phyloP scores from a whole-genome alignment of 331 rosid species.

The Prunus yedoensis region DNA sequence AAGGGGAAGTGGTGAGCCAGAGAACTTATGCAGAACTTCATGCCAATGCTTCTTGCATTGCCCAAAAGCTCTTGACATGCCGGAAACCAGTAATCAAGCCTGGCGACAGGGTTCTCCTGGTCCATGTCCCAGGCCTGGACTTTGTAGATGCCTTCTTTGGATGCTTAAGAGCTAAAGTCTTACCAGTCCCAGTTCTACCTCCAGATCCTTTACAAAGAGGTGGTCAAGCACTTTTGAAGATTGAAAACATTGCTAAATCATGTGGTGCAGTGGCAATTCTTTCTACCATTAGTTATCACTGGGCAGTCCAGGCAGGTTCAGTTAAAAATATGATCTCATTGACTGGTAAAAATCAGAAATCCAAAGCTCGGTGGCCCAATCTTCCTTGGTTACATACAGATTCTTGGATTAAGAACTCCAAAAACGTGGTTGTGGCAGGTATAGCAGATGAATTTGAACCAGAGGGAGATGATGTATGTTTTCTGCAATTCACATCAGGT shows the following conservation, averaged over 20 bases:
- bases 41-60: conserved; percentile 69
- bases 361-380: conserved; percentile 72
- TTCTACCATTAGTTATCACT: conserved; percentile 71
- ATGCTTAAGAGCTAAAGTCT: conserved; percentile 67
- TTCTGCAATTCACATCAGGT: conserved; percentile 89
- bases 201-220: conserved; percentile 89
- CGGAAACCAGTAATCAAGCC: conserved; percentile 73
- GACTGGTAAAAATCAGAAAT: conserved; percentile 45
- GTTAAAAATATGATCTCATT: conserved; percentile 61
- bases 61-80: conserved; percentile 70
- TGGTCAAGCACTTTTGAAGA: conserved; percentile 77
- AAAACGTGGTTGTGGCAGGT: conserved; percentile 32
- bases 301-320: conserved; percentile 78
- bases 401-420: conserved; percentile 72
- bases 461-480: conserved; percentile 51
- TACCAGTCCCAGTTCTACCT: conserved; percentile 91
- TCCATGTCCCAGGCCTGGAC: conserved; percentile 81
- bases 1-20: conserved; percentile 48
- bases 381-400: conserved; percentile 87
- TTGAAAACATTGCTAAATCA: conserved; percentile 73
- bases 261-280: conserved; percentile 75
- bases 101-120: conserved; percentile 71
- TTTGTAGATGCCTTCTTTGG: conserved; percentile 89
- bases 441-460: conserved; percentile 53
- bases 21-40: conserved; percentile 72